Evolutionary conservation across 495 filamentous ascomycete genomes (phyloP).

Genomic region (Aspergillus kassunensis): DNA sequence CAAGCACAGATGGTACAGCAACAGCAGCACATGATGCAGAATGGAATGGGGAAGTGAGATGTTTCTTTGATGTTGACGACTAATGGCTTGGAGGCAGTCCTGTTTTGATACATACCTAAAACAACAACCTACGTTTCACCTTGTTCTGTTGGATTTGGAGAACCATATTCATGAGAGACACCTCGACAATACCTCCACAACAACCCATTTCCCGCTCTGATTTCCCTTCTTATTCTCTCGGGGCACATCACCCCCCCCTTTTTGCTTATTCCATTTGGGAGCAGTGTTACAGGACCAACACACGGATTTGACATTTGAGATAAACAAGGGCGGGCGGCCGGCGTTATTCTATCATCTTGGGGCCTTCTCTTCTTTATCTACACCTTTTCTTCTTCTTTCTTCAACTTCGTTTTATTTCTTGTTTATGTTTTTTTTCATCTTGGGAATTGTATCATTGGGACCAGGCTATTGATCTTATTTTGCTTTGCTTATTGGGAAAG

Average conservation of each 20-base stretch:
- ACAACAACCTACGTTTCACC: too few species aligned
- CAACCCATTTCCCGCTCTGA: too few species aligned
- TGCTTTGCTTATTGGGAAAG: slow-evolving; percentile 9
- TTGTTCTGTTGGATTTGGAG: too few species aligned
- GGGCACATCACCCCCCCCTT: slow-evolving; percentile 11
- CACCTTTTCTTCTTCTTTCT: slow-evolving; percentile 5
- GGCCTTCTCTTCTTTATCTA: not conserved
- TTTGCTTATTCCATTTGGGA: slow-evolving; percentile 19
- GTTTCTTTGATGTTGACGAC: slow-evolving; percentile 1
- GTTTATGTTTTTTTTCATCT: slow-evolving; percentile 6
- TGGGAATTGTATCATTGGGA: slow-evolving; percentile 23
- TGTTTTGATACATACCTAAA: too few species aligned
- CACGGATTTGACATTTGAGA: slow-evolving; percentile 13
- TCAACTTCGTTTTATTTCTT: not conserved
- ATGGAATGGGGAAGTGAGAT: slow-evolving; percentile 39
- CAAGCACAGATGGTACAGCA: slow-evolving; percentile 40
- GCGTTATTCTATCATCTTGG: slow-evolving; percentile 20
- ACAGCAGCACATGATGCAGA: slow-evolving; percentile 49
- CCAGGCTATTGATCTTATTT: slow-evolving; percentile 4
- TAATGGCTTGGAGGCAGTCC: slow-evolving; percentile 3
- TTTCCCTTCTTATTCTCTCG: slow-evolving; percentile 8
- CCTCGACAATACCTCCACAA: too few species aligned
- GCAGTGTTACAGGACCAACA: slow-evolving; percentile 18
- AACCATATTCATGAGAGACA: too few species aligned
- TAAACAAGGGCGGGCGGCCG: slow-evolving; percentile 18